phyloP scores from a whole-genome alignment of 2,329 filamentous ascomycete species.

The Neoarthrinium moseri region DNA sequence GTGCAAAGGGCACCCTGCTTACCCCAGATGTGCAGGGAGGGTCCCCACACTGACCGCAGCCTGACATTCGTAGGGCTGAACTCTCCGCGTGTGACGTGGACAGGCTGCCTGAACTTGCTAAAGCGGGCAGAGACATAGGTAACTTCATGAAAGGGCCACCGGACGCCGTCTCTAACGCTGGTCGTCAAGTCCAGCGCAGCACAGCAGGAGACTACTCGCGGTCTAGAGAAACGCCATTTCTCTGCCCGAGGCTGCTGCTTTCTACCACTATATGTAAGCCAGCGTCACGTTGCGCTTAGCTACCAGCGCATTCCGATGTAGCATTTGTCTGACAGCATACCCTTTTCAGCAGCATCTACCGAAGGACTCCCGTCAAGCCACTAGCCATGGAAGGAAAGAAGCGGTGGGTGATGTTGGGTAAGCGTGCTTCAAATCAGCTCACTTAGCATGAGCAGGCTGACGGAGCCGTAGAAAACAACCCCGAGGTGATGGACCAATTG shows the following conservation, averaged over 20 bases:
- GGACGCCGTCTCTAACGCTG: too few species aligned
- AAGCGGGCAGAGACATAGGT: too few species aligned
- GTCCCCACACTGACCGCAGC: too few species aligned
- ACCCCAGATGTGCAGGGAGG: too few species aligned
- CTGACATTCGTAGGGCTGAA: too few species aligned
- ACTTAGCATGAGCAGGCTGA: too few species aligned
- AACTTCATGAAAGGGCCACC: too few species aligned
- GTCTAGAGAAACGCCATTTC: not conserved
- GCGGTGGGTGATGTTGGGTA: constrained; percentile 7
- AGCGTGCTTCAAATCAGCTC: constrained; percentile 5
- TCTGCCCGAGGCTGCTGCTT: not conserved
- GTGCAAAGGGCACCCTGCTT: too few species aligned
- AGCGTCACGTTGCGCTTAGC: not conserved
- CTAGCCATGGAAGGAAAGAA: constrained; percentile 2
- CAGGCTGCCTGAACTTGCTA: too few species aligned
- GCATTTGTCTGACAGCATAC: not conserved
- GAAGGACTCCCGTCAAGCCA: too few species aligned
- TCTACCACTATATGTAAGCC: not conserved
- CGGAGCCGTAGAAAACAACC: constrained; percentile 56
- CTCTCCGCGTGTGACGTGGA: too few species aligned
- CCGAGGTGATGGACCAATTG: constrained; percentile 73
- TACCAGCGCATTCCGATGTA: not conserved
- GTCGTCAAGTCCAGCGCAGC: not conserved
- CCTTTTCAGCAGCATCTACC: not conserved
- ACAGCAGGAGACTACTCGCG: not conserved